Evolutionary conservation across 2,329 filamentous ascomycete species (phyloP).

Genomic region (Pezicula radicicola): DNA sequence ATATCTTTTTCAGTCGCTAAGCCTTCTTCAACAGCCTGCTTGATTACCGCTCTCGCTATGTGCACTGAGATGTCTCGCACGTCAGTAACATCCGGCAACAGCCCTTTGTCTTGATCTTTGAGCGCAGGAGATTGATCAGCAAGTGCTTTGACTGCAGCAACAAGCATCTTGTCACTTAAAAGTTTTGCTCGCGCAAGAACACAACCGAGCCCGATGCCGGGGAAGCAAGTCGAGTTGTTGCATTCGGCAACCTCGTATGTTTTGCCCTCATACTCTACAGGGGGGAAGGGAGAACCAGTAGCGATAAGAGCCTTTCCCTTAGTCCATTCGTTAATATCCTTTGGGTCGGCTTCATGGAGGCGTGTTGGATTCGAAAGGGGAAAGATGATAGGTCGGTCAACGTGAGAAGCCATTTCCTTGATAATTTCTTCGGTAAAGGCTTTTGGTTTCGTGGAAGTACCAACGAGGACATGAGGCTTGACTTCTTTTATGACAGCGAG

Average conservation of each 20-base stretch:
- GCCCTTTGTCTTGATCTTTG: slow-evolving; percentile 55
- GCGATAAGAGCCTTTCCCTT: slow-evolving; percentile 74
- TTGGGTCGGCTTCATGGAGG: slow-evolving; percentile 77
- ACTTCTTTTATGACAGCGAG: slow-evolving; percentile 66
- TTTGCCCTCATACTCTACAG: slow-evolving; percentile 57
- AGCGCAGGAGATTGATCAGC: slow-evolving; percentile 70
- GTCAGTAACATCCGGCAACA: slow-evolving; percentile 73
- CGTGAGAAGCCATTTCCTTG: slow-evolving; percentile 70
- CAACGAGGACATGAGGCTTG: slow-evolving; percentile 78
- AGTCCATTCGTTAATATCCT: slow-evolving; percentile 76
- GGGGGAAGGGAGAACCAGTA: slow-evolving; percentile 78
- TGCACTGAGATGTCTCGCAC: slow-evolving; percentile 74
- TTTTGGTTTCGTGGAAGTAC: slow-evolving; percentile 75
- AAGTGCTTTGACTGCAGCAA: slow-evolving; percentile 73
- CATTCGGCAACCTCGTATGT: slow-evolving; percentile 68
- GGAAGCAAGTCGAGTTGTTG: slow-evolving; percentile 85
- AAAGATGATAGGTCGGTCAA: slow-evolving; percentile 72
- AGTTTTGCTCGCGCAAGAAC: slow-evolving; percentile 66
- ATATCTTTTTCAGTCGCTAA: slow-evolving; percentile 64
- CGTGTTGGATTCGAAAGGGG: slow-evolving; percentile 83
- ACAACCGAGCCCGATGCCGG: slow-evolving; percentile 78
- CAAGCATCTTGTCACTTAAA: slow-evolving; percentile 75
- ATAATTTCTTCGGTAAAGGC: slow-evolving; percentile 74
- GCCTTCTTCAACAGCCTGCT: slow-evolving; percentile 65
- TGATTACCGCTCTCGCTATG: slow-evolving; percentile 74